Evolutionary conservation across 805 yeast genomes (phyloP).

Genomic region (Pichia californica): DNA sequence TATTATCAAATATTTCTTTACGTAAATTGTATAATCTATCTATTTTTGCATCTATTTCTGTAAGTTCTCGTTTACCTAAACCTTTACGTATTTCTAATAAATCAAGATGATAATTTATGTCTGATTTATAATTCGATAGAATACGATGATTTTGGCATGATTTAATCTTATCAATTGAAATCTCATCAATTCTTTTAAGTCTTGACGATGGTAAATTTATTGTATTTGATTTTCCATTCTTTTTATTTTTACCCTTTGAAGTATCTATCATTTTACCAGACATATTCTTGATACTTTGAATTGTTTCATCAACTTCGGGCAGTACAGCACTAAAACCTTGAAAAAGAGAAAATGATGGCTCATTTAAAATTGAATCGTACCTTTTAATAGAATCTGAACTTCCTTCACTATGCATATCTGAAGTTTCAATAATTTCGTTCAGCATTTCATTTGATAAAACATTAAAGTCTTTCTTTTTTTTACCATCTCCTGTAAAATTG

Average conservation of each 20-base stretch:
- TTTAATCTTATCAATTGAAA: constrained; percentile 36
- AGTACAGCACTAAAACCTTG: constrained; percentile 64
- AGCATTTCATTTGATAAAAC: constrained; percentile 58
- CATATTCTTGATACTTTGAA: constrained; percentile 15
- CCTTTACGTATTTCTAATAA: constrained; percentile 57
- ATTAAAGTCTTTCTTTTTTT: constrained; percentile 36
- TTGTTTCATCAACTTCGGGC: constrained; percentile 43
- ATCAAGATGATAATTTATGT: constrained; percentile 42
- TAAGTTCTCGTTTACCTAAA: constrained; percentile 55
- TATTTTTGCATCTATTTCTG: constrained; percentile 55
- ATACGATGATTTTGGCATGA: constrained; percentile 33
- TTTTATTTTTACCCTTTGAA: constrained; percentile 2
- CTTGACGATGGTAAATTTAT: neutral
- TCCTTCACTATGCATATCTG: constrained; percentile 1
- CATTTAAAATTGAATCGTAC: neutral
- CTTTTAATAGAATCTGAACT: neutral
- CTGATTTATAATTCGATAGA: constrained; percentile 31
- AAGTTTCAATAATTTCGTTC: constrained; percentile 40
- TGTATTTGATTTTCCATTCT: constrained; percentile 5
- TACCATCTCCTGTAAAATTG: constrained; percentile 6
- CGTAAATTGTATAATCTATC: constrained; percentile 45
- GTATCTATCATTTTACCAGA: constrained; percentile 3
- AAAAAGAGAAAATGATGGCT: constrained; percentile 43
- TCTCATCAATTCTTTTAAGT: constrained; percentile 25
- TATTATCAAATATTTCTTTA: constrained; percentile 47